Evolutionary conservation across 2,329 filamentous ascomycete genomes (phyloP).

Genomic region (Arthrobotrys megalospora): DNA sequence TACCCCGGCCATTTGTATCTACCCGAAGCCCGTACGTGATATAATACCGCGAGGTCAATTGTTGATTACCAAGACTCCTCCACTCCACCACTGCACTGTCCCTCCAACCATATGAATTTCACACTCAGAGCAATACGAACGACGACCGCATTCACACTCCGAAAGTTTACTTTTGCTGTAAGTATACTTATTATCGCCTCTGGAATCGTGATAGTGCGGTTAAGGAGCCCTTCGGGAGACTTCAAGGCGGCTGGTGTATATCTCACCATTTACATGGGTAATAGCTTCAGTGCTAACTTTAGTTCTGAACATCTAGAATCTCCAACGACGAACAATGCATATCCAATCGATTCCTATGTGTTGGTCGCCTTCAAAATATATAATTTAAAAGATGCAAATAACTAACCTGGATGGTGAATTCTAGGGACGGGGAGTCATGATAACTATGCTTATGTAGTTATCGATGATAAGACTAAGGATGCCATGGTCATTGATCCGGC

Average conservation of each 20-base stretch:
- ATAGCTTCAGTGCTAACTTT: constrained; percentile 1
- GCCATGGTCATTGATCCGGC: constrained; percentile 85
- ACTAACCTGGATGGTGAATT: constrained; percentile 7
- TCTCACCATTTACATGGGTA: constrained; percentile 1
- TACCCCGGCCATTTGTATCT: constrained; percentile 5
- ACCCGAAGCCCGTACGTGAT: constrained; percentile 12
- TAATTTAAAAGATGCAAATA: background rate
- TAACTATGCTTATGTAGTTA: constrained; percentile 88
- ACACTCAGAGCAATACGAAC: constrained; percentile 42
- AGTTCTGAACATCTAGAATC: constrained; percentile 60
- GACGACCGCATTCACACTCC: constrained; percentile 31
- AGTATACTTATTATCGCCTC: constrained; percentile 23
- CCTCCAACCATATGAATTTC: constrained; percentile 43
- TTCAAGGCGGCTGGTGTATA: constrained; percentile 9
- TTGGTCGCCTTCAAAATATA: constrained; percentile 69
- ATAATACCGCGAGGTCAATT: background rate
- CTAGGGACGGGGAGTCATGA: constrained; percentile 82
- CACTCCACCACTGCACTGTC: background rate
- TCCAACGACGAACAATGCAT: constrained; percentile 78
- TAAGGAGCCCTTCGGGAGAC: constrained; percentile 8
- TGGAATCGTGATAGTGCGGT: constrained; percentile 4
- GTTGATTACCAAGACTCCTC: constrained; percentile 18
- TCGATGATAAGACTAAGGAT: constrained; percentile 83
- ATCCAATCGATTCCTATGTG: constrained; percentile 91
- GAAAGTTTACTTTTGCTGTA: constrained; percentile 35